Evolutionary conservation across 2,329 filamentous ascomycete genomes (phyloP).

Genomic region (Orbilia oligospora): DNA sequence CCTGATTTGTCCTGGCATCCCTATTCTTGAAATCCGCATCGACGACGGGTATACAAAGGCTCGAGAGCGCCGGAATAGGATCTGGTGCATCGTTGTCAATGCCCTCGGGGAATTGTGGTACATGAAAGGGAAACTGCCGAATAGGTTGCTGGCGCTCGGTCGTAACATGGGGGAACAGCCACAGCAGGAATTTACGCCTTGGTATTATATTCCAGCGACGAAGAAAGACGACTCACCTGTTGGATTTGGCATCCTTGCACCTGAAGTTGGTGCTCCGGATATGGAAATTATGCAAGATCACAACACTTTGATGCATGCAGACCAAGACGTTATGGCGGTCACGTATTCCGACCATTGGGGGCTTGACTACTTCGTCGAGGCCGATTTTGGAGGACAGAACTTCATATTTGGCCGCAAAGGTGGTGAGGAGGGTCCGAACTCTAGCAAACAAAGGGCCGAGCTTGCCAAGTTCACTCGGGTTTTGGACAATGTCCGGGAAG

Average conservation of each 20-base stretch:
- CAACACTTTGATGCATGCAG: constrained; percentile 36
- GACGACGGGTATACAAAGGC: constrained; percentile 85
- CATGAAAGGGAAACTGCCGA: constrained; percentile 67
- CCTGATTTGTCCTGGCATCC: constrained; percentile 80
- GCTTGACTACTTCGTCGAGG: constrained; percentile 53
- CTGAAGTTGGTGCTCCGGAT: not conserved
- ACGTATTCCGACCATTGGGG: constrained; percentile 46
- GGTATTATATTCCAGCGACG: constrained; percentile 45
- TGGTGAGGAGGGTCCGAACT: constrained; percentile 33
- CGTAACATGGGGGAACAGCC: constrained; percentile 48
- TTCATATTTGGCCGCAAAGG: constrained; percentile 49
- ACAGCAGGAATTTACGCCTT: constrained; percentile 35
- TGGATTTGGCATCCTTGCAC: constrained; percentile 35
- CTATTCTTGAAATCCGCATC: constrained; percentile 84
- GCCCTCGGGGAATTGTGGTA: constrained; percentile 93
- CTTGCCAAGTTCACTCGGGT: constrained; percentile 43
- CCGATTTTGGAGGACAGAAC: constrained; percentile 56
- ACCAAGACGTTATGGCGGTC: constrained; percentile 40
- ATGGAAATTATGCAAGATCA: constrained; percentile 31
- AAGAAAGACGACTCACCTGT: constrained; percentile 40
- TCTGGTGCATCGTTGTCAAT: constrained; percentile 95
- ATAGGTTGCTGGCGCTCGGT: constrained; percentile 8
- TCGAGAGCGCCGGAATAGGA: constrained; percentile 77
- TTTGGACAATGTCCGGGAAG: constrained; percentile 51
- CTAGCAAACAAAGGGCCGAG: constrained; percentile 35